Evolutionary conservation across 2,329 filamentous ascomycete species (phyloP), one percentile per base, ranked within the genome.

Genomic region (Penicillium sp.): DNA sequence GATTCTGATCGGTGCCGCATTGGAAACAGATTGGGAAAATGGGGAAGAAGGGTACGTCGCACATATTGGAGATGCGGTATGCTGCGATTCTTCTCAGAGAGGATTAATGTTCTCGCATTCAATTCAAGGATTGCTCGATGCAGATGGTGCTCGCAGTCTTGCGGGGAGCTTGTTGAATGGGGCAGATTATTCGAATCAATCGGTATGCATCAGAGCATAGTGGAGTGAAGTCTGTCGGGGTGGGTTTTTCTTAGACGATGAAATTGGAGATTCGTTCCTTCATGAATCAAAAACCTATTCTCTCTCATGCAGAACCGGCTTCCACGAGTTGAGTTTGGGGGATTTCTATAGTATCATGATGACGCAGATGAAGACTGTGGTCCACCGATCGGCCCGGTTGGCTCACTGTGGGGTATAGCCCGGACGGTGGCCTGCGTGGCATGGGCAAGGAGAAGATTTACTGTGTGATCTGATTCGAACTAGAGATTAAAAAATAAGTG

Each of bases 1-100:
- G 84, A 58, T 85, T 86, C 66, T 85, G 82, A 61, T 85, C 78
- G 8, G 82, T 85, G 49, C 74, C 83, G 71, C 82, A 85, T 71
- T 85, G 83, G 71, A 85, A 82, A 72, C 83, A 85, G 66, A 84
- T 71, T 11, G 83, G 77, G 42, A 82, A 80, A 56, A 84, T 70
- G 19, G 82, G 81, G 52, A 84, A 67, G 70, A 76, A 79, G 55
- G 79, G 77, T 6, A 71, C 30, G 61, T 67, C 71, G 58, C 69
- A 73, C 78, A 80, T 79, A 4, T 30, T 71, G 46, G 58, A n/a
- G 49, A 38, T 57, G 35, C n/a, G 43, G 2, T 46, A 11, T 4
- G 10, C 10, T 33, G 8, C 30, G 30, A 11, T 33, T 33, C 10
- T 8, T 11, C 1, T 45, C 19, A 37, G 19, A 28, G 26, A 13